phyloP scores from a whole-genome alignment of 2,329 filamentous ascomycete species.

The Phyllosticta capitalensis region DNA sequence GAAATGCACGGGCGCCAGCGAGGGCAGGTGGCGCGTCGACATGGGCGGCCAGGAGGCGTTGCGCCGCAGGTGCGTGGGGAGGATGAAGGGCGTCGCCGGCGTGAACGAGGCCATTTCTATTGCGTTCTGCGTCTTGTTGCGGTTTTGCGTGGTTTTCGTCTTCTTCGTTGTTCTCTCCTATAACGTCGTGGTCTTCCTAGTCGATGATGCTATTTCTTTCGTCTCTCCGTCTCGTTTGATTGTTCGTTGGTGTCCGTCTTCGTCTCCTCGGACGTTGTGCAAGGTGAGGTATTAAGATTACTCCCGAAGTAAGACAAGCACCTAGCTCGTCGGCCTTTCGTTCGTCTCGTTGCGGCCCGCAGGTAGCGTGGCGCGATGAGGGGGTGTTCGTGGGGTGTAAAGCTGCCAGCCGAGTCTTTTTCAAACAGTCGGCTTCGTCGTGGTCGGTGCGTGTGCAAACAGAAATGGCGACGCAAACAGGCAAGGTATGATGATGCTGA shows the following conservation, averaged over 20 bases:
- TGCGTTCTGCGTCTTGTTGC: neutral
- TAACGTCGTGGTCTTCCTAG: neutral
- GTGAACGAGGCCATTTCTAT: neutral
- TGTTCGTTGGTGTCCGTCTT: neutral
- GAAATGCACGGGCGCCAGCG: conserved; percentile 9
- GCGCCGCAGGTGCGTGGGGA: neutral
- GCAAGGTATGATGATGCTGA: no score
- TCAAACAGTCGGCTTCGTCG: no score
- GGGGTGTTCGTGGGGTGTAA: no score
- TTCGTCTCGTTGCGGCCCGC: neutral
- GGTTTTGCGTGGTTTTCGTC: neutral
- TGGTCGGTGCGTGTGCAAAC: no score
- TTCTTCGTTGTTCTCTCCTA: neutral
- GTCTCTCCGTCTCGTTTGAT: neutral
- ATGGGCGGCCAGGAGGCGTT: conserved; percentile 8
- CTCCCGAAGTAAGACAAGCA: neutral
- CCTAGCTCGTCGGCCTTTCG: neutral
- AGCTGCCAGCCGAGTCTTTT: no score
- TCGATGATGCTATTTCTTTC: neutral
- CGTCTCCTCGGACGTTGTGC: neutral
- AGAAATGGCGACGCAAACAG: no score
- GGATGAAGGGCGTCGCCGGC: neutral
- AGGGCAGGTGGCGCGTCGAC: conserved; percentile 4
- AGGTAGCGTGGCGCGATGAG: neutral
- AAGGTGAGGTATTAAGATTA: neutral